Base-by-base conservation (phyloP, 140 eudicot species). In the Oenanthe javanica region DNA sequence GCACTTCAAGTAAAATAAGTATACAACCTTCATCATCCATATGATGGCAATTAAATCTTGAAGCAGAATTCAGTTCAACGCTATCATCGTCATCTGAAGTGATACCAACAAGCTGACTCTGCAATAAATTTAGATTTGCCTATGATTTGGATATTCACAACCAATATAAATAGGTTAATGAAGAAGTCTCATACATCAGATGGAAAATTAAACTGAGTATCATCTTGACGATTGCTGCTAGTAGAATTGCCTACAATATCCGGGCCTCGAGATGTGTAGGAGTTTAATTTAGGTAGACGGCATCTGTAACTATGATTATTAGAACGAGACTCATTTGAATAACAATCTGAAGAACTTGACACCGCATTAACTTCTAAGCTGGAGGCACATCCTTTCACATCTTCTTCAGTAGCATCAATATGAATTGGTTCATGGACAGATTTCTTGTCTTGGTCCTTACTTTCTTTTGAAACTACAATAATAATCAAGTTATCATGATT, bases 21-120 rank as follows among this genome's bases (percentile, higher is more conserved):
- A 16, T n/a, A 81, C 38, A 81, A 88, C 95, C 95, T 88, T 84
- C 84, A 54, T 83, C 51, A 4, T 87, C 93, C 57, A 76, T 81
- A 40, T 82, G 49, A 83, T 81, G 79, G 81, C 61, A 72, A 72
- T 82, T 49, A 80, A 77, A 80, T 79, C 70, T 84, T n/a, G 76
- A 75, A 23, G 84, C 13, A 64, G 77, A 31, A 21, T 19, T 73
- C 25, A 38, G 81, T 59, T 71, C 77, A 61, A 46, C 40, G 40
- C 78, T 85, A 71, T 36, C 51, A 52, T 87, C 90, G n/a, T n/a
- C n/a, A n/a, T n/a, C n/a, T 42, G 89, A 87, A 78, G 85, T 87
- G 81, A 88, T 75, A 81, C 82, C 75, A 81, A 85, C 74, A 5
- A 83, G 80, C 52, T 83, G 81, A 9, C n/a, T 79, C 97, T 92